Evolutionary conservation across 2,329 filamentous ascomycete genomes (phyloP), one percentile per base, ranked within the genome.

Genomic region (Lachnellula hyalina): DNA sequence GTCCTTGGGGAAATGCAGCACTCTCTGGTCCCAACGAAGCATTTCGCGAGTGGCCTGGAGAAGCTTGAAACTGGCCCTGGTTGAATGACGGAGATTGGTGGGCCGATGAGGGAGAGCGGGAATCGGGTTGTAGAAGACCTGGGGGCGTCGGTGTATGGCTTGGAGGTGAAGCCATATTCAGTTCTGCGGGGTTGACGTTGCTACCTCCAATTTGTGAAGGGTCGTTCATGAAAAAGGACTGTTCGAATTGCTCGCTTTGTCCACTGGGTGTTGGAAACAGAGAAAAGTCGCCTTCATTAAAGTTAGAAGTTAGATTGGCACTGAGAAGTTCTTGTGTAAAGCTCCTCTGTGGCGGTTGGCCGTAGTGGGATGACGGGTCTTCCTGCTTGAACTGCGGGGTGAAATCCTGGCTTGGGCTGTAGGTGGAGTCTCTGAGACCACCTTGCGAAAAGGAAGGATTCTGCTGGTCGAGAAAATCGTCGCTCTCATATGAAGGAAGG

Each of bases 221-320:
- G 32, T 77, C 73, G 61, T 81, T 77, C 63, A 81, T 75, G 59
- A 89, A 87, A 57, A 85, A 75, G 21, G 85, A 80, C 12, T 82
- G 72, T 64, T 82, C 82, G 65, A 85, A 83, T 65, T 83, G 81
- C 58, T 83, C 79, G 58, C 76, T 74, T 49, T 72, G 74, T 54
- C 76, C 73, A 62, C 77, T 74, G 49, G 77, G 72, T 8, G 77
- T 69, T 4, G 84, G 79, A 65, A 87, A 90, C 63, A 88, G 76
- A 49, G 82, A 81, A 68, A 86, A 86, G 71, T 88, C 83, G 57
- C 73, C 73, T 65, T 75, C 73, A 67, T 73, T 73, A 59, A 82
- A 80, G 59, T 76, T 79, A 17, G 77, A 68, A 17, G 75, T 72
- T 36, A 83, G 64, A 60, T 77, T 79, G 17, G 78, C 69, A 42